A percentile compares a stretch with the other conserved stretches of the same genome.
These are phyloP conservation scores for Isatis lusitanica DNA, from an alignment of 441 rosid species.

Conservation along the genomic window DNA sequence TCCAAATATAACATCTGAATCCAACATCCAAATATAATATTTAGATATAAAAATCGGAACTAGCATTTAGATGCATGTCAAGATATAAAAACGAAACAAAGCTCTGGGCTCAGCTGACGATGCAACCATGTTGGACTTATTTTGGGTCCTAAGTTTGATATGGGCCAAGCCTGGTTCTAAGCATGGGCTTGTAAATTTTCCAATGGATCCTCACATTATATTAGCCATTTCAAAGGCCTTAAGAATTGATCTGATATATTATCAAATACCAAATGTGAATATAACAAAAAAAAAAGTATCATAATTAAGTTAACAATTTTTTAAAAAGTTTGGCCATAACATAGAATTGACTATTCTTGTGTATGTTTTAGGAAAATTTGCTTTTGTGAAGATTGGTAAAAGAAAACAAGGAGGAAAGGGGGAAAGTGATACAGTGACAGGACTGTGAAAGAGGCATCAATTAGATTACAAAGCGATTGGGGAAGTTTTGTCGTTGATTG, in stretches of 20 bases:
- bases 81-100: no score
- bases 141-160: background rate
- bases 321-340: background rate
- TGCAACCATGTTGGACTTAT: background rate
- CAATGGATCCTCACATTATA: background rate
- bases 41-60: no score
- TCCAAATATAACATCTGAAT: no score
- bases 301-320: background rate
- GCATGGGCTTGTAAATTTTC: background rate
- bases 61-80: no score
- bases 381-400: background rate
- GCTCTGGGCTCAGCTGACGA: background rate
- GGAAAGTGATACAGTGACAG: constrained; percentile 28
- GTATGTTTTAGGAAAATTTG: constrained; percentile 11
- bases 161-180: background rate
- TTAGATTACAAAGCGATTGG: constrained; percentile 20
- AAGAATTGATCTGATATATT: no score
- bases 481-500: constrained; percentile 29
- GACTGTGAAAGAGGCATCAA: constrained; percentile 28
- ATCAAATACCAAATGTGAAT: background rate
- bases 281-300: background rate
- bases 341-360: background rate
- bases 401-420: background rate
- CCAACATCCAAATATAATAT: no score
- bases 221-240: background rate